phyloP scores from a whole-genome alignment of 2,329 filamentous ascomycete species.

The Cladophialophora yegresii region DNA sequence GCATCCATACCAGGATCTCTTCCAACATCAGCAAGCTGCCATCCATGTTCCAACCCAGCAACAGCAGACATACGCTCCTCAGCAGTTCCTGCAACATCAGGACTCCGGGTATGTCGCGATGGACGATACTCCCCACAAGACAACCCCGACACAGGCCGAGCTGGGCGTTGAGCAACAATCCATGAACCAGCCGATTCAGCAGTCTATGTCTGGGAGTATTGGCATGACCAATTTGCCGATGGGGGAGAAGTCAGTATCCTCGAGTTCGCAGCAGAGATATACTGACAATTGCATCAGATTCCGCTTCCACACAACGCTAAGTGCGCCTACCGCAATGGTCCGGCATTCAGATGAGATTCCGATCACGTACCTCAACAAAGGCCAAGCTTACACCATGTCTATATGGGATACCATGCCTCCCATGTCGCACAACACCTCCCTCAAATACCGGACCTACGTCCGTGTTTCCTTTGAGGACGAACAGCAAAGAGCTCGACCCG shows the following conservation, averaged over 20 bases:
- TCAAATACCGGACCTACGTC: conserved; percentile 80
- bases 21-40: conserved; percentile 29
- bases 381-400: conserved; percentile 86
- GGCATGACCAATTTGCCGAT: conserved; percentile 38
- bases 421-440: conserved; percentile 58
- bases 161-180: conserved; percentile 21
- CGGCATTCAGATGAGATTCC: conserved; percentile 87
- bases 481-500: conserved; percentile 80
- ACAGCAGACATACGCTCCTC: conserved; percentile 40
- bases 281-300: conserved; percentile 58
- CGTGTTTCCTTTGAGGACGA: conserved; percentile 98
- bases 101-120: conserved; percentile 78
- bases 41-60: conserved; percentile 53
- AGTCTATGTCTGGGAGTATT: conserved; percentile 37
- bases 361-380: conserved; percentile 97
- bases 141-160: conserved; percentile 33
- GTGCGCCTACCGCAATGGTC: conserved; percentile 95
- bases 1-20: conserved; percentile 31
- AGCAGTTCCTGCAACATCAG: conserved; percentile 70
- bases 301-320: conserved; percentile 84
- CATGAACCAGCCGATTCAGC: conserved; percentile 41
- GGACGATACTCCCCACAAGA: conserved; percentile 65
- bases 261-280: neutral
- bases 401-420: conserved; percentile 74
- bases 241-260: conserved; percentile 56